Conservation (phyloP, 192 early-diverging fungal genomes). For the Coemansia sp. region DNA sequence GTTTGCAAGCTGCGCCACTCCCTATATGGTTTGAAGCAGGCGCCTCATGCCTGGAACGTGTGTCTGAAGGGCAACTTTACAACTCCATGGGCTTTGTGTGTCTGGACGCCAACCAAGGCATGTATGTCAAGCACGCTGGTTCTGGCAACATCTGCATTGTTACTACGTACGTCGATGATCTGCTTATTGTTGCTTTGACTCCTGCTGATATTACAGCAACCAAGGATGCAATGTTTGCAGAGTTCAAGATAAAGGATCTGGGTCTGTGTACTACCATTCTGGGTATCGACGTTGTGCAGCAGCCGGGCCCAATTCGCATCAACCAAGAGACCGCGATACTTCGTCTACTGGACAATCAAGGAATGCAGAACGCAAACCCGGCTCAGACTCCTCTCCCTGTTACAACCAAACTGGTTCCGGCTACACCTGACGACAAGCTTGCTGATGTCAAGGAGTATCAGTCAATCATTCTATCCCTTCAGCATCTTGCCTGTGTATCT, state of each 20-base stretch:
- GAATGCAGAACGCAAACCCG: conserved; percentile 5
- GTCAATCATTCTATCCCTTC: conserved; percentile 9
- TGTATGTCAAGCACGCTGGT: background rate
- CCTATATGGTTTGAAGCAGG: conserved; percentile 14
- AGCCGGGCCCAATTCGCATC: background rate
- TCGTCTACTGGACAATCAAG: background rate
- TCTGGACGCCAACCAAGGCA: background rate
- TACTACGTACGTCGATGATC: conserved; percentile 1
- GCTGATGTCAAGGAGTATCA: conserved; percentile 7
- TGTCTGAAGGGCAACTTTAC: background rate
- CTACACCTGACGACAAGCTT: background rate
- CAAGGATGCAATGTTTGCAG: background rate
- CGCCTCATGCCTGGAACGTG: conserved; percentile 3
- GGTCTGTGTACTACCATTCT: conserved; percentile 2
- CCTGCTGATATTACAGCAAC: background rate
- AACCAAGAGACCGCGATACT: conserved; percentile 5
- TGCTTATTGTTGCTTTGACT: background rate
- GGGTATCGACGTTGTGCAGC: background rate
- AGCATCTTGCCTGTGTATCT: conserved; percentile 2
- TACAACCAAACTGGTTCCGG: background rate
- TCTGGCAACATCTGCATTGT: background rate
- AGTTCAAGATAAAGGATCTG: conserved; percentile 10
- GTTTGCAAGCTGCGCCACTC: background rate
- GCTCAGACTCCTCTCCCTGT: background rate
- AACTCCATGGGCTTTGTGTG: background rate